Evolutionary conservation across 306 rosid species (phyloP).

Genomic region (Pueraria montana): DNA sequence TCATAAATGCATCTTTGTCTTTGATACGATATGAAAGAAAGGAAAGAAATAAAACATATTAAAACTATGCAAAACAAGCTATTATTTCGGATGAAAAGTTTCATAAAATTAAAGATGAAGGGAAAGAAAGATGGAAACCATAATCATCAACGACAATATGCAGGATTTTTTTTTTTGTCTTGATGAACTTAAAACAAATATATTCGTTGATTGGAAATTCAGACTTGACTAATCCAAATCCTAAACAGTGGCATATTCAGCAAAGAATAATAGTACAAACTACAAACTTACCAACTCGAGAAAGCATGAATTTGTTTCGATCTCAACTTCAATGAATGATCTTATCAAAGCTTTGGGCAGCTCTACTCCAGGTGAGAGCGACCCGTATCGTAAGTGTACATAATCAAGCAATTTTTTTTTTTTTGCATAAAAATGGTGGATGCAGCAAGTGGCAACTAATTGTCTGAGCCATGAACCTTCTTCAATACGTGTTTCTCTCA

Average conservation of each 20-base stretch:
- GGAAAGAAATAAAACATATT: too few relatives aligned
- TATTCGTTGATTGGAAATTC: neutral
- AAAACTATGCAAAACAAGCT: too few relatives aligned
- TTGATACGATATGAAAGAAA: too few relatives aligned
- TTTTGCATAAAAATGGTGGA: too few relatives aligned
- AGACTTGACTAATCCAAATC: neutral
- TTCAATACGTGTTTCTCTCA: slow-evolving; percentile 42
- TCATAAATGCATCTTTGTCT: too few relatives aligned
- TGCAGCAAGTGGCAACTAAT: neutral
- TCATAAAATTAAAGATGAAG: too few relatives aligned
- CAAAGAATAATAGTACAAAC: neutral
- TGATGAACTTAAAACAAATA: too few relatives aligned
- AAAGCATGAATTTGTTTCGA: neutral
- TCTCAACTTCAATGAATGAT: neutral
- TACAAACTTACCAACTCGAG: neutral
- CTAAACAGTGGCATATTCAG: neutral
- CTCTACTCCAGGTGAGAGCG: slow-evolving; percentile 43
- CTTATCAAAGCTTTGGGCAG: neutral
- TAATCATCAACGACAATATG: too few relatives aligned
- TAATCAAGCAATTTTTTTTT: slow-evolving; percentile 1
- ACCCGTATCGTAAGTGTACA: neutral
- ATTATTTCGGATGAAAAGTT: too few relatives aligned
- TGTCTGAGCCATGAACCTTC: neutral
- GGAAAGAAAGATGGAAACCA: too few relatives aligned
- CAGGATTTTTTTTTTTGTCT: too few relatives aligned